Percentiles rank a stretch among this genome's conserved stretches.
Evolutionary conservation across 305 asterid genomes (phyloP).

Genomic region (Solanum aculeatissimum): DNA sequence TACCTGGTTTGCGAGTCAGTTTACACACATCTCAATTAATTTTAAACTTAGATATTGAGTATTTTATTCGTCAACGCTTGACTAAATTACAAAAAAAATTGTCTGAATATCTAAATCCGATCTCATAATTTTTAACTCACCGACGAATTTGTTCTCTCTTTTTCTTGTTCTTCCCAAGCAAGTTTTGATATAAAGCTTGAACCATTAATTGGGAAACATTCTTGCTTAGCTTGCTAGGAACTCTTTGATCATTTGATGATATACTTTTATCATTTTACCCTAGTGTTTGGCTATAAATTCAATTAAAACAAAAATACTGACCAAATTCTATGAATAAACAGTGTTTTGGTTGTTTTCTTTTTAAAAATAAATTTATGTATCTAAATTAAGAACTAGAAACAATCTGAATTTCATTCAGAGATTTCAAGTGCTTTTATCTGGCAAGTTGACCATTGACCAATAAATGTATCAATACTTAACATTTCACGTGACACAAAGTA

Average conservation of each 20-base stretch:
- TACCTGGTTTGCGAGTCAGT: background rate
- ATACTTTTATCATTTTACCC: too few species aligned
- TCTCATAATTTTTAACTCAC: background rate
- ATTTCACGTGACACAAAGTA: background rate
- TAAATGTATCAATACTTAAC: background rate
- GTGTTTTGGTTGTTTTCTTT: too few species aligned
- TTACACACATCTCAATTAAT: background rate
- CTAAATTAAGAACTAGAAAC: background rate
- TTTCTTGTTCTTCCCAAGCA: background rate
- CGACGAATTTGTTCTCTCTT: background rate
- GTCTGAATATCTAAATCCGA: background rate
- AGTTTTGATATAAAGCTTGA: background rate
- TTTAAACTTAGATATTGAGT: accelerated
- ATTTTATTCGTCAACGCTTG: background rate
- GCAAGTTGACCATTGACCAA: background rate
- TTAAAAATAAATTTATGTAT: background rate
- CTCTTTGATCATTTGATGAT: background rate
- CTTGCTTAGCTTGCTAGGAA: background rate
- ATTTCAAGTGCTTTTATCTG: background rate
- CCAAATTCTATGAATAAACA: background rate
- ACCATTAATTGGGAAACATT: background rate
- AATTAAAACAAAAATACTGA: background rate
- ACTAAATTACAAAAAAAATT: accelerated
- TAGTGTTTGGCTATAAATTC: background rate
- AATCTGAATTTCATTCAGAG: background rate